A percentile compares a stretch with the other conserved stretches of the same genome.
These are phyloP conservation scores for sweet orange (Citrus sinensis) DNA, from an alignment of 345 rosid genomes.

Conservation along the genomic window DVS_A1.0 CM039168.1:1026001-1026500, in stretches of 20 bases:
- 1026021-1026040: constrained; percentile 48
- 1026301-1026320: constrained; percentile 19
- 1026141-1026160: constrained; percentile 10
- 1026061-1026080: constrained; percentile 37
- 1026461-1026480: no score
- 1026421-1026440: background rate
- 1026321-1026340: constrained; percentile 4
- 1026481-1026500: background rate
- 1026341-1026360: background rate
- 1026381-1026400: background rate
- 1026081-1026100: constrained; percentile 45
- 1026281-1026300: background rate
- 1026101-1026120: background rate
- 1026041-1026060: constrained; percentile 35
- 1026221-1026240: no score
- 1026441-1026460: background rate
- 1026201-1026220: background rate
- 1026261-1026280: no score
- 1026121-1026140: constrained; percentile 39
- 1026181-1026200: constrained; percentile 13
- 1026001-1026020: constrained; percentile 80
- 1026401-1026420: background rate
- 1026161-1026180: no score
- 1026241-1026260: background rate
- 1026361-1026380: background rate